phyloP scores from a whole-genome alignment of 2,329 filamentous ascomycete genomes.

The Neonectria coccinea region DNA sequence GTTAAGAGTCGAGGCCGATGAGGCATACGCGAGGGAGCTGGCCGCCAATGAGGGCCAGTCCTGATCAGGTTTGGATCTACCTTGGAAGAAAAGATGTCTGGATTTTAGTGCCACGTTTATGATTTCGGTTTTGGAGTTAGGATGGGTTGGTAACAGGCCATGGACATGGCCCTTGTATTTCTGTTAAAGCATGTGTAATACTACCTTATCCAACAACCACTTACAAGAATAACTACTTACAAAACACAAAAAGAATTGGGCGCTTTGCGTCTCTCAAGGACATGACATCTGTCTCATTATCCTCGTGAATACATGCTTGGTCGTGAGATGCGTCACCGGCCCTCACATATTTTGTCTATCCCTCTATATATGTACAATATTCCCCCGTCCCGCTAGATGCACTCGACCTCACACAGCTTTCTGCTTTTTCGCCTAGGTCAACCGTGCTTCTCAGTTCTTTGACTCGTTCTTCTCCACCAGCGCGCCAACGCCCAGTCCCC shows the following conservation, averaged over 20 bases:
- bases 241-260: constrained; percentile 3
- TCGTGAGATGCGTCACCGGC: constrained; percentile 32
- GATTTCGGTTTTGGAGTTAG: constrained; percentile 6
- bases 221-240: not conserved
- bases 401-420: not conserved
- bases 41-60: constrained; percentile 33
- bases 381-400: constrained; percentile 3
- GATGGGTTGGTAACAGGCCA: not conserved
- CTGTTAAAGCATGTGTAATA: constrained; percentile 4
- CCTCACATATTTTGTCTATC: constrained; percentile 41
- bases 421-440: not conserved
- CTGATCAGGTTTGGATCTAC: not conserved
- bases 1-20: constrained; percentile 60
- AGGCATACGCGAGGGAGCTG: constrained; percentile 59
- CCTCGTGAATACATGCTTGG: constrained; percentile 24
- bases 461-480: constrained; percentile 78
- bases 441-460: constrained; percentile 41
- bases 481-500: constrained; percentile 81
- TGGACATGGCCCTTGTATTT: not conserved
- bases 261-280: constrained; percentile 3
- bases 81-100: not conserved
- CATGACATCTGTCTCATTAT: constrained; percentile 21
- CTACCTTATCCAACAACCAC: not conserved
- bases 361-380: constrained; percentile 42
- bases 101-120: not conserved